Base-by-base conservation (phyloP, 2,329 filamentous ascomycete species). In the Alternaria sp. region DNA sequence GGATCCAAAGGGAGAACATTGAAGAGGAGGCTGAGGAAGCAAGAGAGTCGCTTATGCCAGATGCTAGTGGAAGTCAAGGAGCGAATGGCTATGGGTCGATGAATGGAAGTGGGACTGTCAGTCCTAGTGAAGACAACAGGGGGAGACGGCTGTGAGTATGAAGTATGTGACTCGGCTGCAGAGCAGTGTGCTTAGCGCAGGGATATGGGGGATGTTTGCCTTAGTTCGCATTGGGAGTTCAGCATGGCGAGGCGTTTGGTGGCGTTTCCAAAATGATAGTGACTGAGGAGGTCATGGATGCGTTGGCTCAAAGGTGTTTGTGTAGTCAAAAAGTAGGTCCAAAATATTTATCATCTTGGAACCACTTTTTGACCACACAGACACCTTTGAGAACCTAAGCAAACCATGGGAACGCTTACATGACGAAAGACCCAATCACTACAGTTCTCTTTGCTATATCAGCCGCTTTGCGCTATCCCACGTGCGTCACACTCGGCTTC, bases 1-100 rank as follows among this genome's bases (percentile, higher is more conserved):
- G 73, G 28, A 81, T 87, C 17, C 65, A 74, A 46, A 62, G 78
- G 2, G 77, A 79, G 46, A 75, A 69, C 47, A 72, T 80, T 6
- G 78, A 80, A 46, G 76, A 78, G 30, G 73, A 77, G 58, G 78
- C 78, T 1, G 73, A 79, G 59, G 73, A 65, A 3, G 78, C 77
- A 12, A 71, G 76, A 13, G 78, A 80, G 67, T 55, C 63, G 25
- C 66, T 80, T 4, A 80, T 80, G 76, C 78, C 78, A 4, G 71
- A 69, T 25, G 74, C 71, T 40, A 69, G 71, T 55, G 72, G 66
- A 3, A 51, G 62, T 13, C 49, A 50, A 13, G 59, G 60, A 5
- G 56, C 56, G 12, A 67, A 54, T 12, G 70, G 73, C 49, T 76
- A 75, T 65, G 74, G 74, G 3, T 55, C 66, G 7, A 65, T 73